These are phyloP conservation scores for Calcarisporium arbuscula DNA, from an alignment of 2,329 filamentous ascomycete genomes.

Conservation along the genomic window DNA sequence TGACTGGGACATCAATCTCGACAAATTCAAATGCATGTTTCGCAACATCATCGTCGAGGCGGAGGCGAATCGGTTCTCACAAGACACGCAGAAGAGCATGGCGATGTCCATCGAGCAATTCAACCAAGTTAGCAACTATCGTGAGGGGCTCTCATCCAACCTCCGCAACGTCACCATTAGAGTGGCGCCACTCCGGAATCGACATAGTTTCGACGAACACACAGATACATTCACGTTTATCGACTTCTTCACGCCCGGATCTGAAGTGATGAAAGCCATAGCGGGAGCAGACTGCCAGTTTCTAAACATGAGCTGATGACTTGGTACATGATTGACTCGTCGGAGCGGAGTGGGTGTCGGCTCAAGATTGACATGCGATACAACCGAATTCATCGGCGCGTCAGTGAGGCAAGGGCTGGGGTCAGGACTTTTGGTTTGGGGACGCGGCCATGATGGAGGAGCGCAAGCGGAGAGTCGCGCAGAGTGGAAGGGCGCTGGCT, in stretches of 20 bases:
- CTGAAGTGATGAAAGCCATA: constrained; percentile 24
- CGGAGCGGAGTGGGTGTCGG: constrained; percentile 3
- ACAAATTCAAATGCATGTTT: constrained; percentile 31
- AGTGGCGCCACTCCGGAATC: constrained; percentile 23
- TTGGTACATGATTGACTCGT: constrained; percentile 3
- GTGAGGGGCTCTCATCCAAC: constrained; percentile 11
- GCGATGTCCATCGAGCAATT: constrained; percentile 31
- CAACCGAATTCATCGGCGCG: constrained; percentile 2
- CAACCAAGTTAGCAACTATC: constrained; percentile 9
- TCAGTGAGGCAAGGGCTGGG: too few species aligned
- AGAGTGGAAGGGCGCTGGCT: too few species aligned
- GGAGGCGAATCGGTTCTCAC: constrained; percentile 31
- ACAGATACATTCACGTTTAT: constrained; percentile 25
- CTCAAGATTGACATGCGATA: constrained; percentile 13
- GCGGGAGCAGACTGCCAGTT: constrained; percentile 26
- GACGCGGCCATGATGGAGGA: too few species aligned
- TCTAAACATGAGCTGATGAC: constrained; percentile 29
- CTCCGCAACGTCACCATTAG: constrained; percentile 38
- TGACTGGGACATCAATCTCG: constrained; percentile 21
- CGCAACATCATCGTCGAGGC: constrained; percentile 36
- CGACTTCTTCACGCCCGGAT: constrained; percentile 25
- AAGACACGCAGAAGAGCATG: constrained; percentile 22
- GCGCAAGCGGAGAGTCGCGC: too few species aligned
- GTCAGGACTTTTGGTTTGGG: too few species aligned
- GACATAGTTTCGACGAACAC: constrained; percentile 1